Conservation (phyloP, 768 basidiomycete genomes). For the Scleroderma bovista region DNA sequence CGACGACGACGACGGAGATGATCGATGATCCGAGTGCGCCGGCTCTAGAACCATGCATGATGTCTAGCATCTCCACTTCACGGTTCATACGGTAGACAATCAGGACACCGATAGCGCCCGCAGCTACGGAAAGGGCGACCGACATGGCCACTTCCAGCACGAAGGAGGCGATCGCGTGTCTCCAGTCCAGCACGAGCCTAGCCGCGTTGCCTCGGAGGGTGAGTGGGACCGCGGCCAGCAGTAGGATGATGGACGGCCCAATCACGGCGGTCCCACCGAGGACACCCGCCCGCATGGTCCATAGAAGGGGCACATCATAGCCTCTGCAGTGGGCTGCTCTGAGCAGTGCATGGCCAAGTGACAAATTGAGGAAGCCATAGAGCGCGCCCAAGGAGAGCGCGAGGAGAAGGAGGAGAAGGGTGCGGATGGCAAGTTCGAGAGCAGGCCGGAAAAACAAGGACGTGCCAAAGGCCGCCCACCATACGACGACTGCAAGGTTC, state of each 20-base stretch:
- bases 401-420: slow-evolving; percentile 4
- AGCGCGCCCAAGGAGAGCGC: slow-evolving; percentile 3
- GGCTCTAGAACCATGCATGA: not conserved
- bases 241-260: slow-evolving; percentile 3
- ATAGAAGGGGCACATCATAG: slow-evolving; percentile 6
- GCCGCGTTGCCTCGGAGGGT: not conserved
- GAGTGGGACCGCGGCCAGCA: slow-evolving; percentile 1
- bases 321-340: slow-evolving; percentile 5
- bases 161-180: not conserved
- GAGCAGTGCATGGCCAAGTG: slow-evolving; percentile 12
- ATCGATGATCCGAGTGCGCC: slow-evolving; percentile 3
- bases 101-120: not conserved
- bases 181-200: not conserved
- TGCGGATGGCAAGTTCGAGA: slow-evolving; percentile 6
- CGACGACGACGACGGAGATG: not conserved
- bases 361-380: slow-evolving; percentile 6
- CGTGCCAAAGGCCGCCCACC: slow-evolving; percentile 9
- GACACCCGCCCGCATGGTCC: slow-evolving; percentile 9
- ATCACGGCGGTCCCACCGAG: slow-evolving; percentile 11
- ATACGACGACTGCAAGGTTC: slow-evolving; percentile 5
- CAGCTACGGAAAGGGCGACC: not conserved
- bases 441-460: slow-evolving; percentile 9
- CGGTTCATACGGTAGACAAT: slow-evolving; percentile 1
- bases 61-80: slow-evolving; percentile 1
- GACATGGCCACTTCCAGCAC: slow-evolving; percentile 9